Evolutionary conservation across 208 protist species (phyloP), one percentile per base, ranked within the genome.

Genomic region (Trypanosoma vivax): DNA sequence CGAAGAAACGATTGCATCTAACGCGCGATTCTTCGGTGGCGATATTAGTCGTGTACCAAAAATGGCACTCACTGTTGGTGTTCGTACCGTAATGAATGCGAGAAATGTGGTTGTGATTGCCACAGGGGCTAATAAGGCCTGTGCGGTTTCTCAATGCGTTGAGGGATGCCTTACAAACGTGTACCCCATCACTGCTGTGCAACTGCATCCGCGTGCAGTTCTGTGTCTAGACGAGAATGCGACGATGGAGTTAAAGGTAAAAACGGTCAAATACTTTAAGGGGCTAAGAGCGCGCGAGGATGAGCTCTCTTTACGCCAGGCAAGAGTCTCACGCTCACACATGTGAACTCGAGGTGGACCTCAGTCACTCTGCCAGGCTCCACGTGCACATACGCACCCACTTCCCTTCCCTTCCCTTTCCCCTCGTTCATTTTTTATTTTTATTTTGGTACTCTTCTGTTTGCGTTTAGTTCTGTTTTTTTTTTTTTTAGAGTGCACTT

Each of bases 221-320:
- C 73, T 98, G 7, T 95, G 95, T 40, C 79, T 92, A 18, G 95
- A 98, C 59, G 91, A 96, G 39, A 83, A 75, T 42, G 80, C 88
- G 0, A 97, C 90, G n/a, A 42, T 83, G 51, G 92, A 96, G 69
- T 59, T 97, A 21, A 88, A 85, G 51, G 93, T 98, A 29, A 91
- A 94, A 60, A 98, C 95, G 3, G 90, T 93, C 6, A 79, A 78
- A 45, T 97, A 97, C 79, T 97, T 96, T 57, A 93, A 95, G 60
- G 70, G 76, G 21, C 59, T 96, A 10, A 71, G 80, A 50, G 63
- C 77, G 50, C 66, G 59, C 18, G 81, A 94, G 64, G 61, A 80
- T 41, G 75, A 77, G 14, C 69, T 92, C 16, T 50, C 56, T 35
- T 50, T 68, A 38, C 73, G 77, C 5, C 82, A 86, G 72, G n/a